A percentile compares a stretch with the other conserved stretches of the same genome.
phyloP scores from a whole-genome alignment of 106 monocot species.

The Platanthera guangdongensis region DNA sequence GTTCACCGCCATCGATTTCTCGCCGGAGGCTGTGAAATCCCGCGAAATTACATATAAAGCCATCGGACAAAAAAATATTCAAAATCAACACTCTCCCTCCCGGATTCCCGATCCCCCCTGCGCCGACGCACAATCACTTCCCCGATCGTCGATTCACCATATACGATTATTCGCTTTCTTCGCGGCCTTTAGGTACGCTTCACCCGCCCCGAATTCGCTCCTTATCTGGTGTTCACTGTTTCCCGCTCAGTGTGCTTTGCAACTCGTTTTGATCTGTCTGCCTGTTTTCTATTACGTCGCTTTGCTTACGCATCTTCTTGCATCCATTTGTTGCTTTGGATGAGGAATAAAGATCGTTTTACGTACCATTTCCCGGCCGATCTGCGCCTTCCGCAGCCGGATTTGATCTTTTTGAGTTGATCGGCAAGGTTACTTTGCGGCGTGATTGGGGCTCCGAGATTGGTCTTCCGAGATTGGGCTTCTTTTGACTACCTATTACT shows the following conservation, averaged over 20 bases:
- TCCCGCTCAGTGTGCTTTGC: constrained; percentile 7
- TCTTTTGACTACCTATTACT: constrained; percentile 23
- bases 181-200: constrained; percentile 11
- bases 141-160: constrained; percentile 12
- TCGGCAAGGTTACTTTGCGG: not conserved
- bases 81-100: constrained; percentile 10
- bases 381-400: constrained; percentile 17
- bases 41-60: constrained; percentile 3
- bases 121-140: constrained; percentile 15
- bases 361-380: constrained; percentile 10
- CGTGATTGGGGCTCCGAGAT: constrained; percentile 1
- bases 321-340: constrained; percentile 1
- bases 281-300: not conserved
- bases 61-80: constrained; percentile 7
- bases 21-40: not conserved
- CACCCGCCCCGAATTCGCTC: constrained; percentile 8
- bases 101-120: constrained; percentile 4
- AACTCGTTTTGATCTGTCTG: not conserved
- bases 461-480: constrained; percentile 14
- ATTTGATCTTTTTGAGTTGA: constrained; percentile 24
- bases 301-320: not conserved
- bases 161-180: not conserved
- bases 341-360: constrained; percentile 10
- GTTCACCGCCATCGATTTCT: not conserved
- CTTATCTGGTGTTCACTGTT: not conserved